Conservation (phyloP, 805 yeast species). For the Candida parachauliodes region DNA sequence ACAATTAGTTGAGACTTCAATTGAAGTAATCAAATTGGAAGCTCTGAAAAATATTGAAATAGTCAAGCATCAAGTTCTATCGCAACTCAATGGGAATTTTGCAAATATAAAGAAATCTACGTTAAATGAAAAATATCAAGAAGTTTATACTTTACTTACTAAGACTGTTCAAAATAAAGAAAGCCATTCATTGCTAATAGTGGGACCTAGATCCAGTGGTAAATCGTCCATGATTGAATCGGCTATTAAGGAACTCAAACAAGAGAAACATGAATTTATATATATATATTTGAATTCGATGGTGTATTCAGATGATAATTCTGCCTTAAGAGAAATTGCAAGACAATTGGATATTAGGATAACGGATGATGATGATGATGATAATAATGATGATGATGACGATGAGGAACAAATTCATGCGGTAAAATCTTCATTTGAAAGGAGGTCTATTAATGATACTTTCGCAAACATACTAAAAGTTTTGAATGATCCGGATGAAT, state of each 20-base stretch:
- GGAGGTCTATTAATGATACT: conserved; percentile 55
- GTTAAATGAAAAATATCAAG: conserved; percentile 33
- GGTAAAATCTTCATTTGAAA: conserved; percentile 33
- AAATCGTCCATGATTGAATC: conserved; percentile 62
- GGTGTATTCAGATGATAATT: conserved; percentile 67
- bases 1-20: too few relatives aligned
- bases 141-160: conserved; percentile 55
- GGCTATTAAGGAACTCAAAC: conserved; percentile 46
- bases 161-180: conserved; percentile 65
- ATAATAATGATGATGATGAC: conserved; percentile 10
- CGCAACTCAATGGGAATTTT: conserved; percentile 21
- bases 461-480: conserved; percentile 55
- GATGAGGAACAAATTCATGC: too few relatives aligned
- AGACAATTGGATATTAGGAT: conserved; percentile 61
- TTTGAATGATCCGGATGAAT: conserved; percentile 37
- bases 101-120: conserved; percentile 15
- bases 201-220: conserved; percentile 81
- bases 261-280: conserved; percentile 48
- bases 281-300: conserved; percentile 65
- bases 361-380: conserved; percentile 12
- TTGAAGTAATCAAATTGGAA: neutral
- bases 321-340: conserved; percentile 84
- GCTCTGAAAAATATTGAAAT: conserved; percentile 12
- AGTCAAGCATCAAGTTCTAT: conserved; percentile 15
- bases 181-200: conserved; percentile 74